Conservation (phyloP, 2,329 filamentous ascomycete species). For the Phaeoacremonium minimum region DNA sequence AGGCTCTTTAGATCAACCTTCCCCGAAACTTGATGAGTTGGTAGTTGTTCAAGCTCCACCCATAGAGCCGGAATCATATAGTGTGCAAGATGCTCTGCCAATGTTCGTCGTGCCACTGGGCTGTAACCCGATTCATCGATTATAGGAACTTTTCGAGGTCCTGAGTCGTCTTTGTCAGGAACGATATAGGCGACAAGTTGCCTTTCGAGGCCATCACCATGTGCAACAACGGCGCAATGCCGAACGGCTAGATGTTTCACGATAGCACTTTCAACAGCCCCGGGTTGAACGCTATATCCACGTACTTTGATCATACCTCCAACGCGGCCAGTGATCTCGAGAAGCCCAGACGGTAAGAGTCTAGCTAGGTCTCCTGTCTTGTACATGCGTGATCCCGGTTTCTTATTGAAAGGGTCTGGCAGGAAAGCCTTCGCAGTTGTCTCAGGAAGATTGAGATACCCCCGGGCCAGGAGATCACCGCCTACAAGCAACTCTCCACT, state of each 20-base stretch:
- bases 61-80: constrained; percentile 82
- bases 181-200: constrained; percentile 77
- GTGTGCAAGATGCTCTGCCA: constrained; percentile 66
- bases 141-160: constrained; percentile 55
- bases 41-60: constrained; percentile 67
- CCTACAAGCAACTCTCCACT: constrained; percentile 74
- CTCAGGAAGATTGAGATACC: constrained; percentile 76
- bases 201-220: constrained; percentile 70
- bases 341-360: constrained; percentile 59
- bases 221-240: constrained; percentile 67
- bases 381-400: constrained; percentile 65
- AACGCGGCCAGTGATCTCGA: constrained; percentile 73
- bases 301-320: constrained; percentile 79
- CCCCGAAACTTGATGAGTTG: constrained; percentile 74
- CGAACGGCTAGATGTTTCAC: constrained; percentile 65
- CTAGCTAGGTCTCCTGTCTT: constrained; percentile 69
- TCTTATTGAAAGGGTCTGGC: constrained; percentile 57
- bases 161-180: constrained; percentile 56
- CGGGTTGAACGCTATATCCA: constrained; percentile 73
- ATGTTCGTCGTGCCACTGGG: constrained; percentile 59
- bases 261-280: constrained; percentile 71
- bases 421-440: constrained; percentile 70
- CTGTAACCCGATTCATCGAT: constrained; percentile 71
- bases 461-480: constrained; percentile 68
- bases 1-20: constrained; percentile 72